Evolutionary conservation across 495 filamentous ascomycete genomes (phyloP).

Genomic region (Massariosphaeria phaeospora): DNA sequence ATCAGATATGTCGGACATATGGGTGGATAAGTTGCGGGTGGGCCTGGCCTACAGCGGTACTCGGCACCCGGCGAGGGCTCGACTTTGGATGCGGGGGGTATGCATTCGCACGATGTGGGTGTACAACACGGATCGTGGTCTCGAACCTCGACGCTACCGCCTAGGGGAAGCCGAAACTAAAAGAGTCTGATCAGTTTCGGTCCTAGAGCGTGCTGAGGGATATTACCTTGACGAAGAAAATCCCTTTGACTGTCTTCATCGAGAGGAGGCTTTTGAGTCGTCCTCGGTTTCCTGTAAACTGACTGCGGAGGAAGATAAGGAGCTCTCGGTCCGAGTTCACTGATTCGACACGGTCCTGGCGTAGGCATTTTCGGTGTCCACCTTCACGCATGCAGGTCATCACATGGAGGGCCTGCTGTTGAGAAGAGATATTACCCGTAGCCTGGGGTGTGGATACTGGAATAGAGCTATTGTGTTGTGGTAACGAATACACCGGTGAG

Average conservation of each 20-base stretch:
- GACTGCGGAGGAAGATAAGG: background rate
- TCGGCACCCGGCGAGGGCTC: background rate
- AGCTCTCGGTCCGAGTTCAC: background rate
- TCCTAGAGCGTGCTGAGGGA: no score
- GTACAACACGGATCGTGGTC: conserved; percentile 4
- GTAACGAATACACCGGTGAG: background rate
- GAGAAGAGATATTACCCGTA: background rate
- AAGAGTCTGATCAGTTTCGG: background rate
- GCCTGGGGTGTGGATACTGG: background rate
- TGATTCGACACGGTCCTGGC: background rate
- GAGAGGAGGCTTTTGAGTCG: background rate
- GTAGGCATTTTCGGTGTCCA: background rate
- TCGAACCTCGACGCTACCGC: conserved; percentile 8
- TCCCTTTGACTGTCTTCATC: conserved; percentile 1
- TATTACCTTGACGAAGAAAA: conserved; percentile 5
- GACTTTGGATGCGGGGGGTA: background rate
- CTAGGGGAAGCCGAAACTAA: background rate
- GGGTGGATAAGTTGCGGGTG: background rate
- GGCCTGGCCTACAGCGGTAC: conserved; percentile 1
- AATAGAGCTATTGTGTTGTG: background rate
- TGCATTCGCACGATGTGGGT: background rate
- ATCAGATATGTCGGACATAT: background rate
- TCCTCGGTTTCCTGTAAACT: background rate
- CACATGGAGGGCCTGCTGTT: background rate
- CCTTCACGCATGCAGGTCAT: conserved; percentile 2